Evolutionary conservation across 139 green algal genomes (phyloP), one percentile per base, ranked within the genome.

Genomic region (Coelastrella sp.): DNA sequence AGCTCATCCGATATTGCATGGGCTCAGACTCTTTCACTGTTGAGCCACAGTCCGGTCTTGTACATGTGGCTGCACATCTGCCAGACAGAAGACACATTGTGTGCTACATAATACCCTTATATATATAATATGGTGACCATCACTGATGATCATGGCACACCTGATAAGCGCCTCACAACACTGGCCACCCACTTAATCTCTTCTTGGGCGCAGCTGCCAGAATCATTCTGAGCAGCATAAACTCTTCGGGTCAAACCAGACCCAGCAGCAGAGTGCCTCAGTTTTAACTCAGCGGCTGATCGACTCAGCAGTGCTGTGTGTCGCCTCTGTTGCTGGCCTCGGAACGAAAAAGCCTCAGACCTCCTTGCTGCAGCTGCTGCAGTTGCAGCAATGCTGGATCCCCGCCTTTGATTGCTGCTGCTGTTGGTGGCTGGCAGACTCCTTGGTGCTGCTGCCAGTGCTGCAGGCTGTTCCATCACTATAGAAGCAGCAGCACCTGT

Each of bases 401-500:
- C 3, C 63, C 63, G 68, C 68, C 68, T 76, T 15, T 8, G 17
- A 19, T 24, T 76, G 68, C 68, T 76, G 68, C 68, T 75, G 68
- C 68, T 49, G 35, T 1, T 49, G 35, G 35, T 49, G 35, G 3
- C 35, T 49, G 35, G 35, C 35, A 49, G 35, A 3, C 35, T 49
- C 35, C 35, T 49, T 49, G 35, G 35, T 49, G 35, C 35, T 76
- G 6, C 68, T 76, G 68, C 68, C 14, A 19, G 15, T 76, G 68
- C 82, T 93, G 90, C 85, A 88, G 61, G 66, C 59, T 14, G 20
- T 9, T 58, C 9, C 74, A 80, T 59, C 24, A 57, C 12, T 19
- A 58, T 58, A 7, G 70, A 15, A 78, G 70, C 70, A 80, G 74
- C 78, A 83, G 78, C 78, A 83, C 12, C 78, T 68, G 14, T 12